Evolutionary conservation across 2,329 filamentous ascomycete species (phyloP), one percentile per base, ranked within the genome.

Genomic region (Aspergillus candidus): DNA sequence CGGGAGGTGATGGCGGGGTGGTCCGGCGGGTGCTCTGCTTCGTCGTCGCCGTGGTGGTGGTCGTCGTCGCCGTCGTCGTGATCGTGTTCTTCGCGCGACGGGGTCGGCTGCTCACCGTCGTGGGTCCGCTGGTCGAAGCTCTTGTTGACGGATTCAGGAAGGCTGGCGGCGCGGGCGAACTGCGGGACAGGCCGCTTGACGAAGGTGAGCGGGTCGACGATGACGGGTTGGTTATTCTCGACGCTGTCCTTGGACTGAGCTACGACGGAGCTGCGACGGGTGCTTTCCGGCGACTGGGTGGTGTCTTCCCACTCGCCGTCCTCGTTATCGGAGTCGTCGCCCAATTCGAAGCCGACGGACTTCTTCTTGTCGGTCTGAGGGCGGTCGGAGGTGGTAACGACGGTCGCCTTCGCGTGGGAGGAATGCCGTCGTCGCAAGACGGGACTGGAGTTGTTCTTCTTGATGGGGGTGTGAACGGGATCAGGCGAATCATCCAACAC

Each of bases 241-340:
- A 55, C 52, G 44, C 61, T 65, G 29, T 60, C 60, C 42, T 58
- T 62, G 14, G 58, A 62, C 38, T 63, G 61, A 22, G 56, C 67
- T 3, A 27, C 22, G 35, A 68, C 58, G 7, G 71, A 73, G 49
- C 70, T 70, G 42, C 68, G 67, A 47, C 71, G 60, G 11, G 70
- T 73, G 47, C 70, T 70, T 50, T 71, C 69, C 29, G 71, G 69
- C 13, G 71, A 73, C 49, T 71, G 67, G 15, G 70, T 72, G 18
- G 68, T 71, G 54, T 73, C 70, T 49, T 72, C 70, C 70, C 71
- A 73, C 49, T 72, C 71, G 46, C 58, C 68, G 48, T 72, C 70
- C 49, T 70, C 67, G 42, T 63, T 66, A 32, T 67, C 66, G 12
- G 68, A 66, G 44, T 67, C 68, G 44, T 67, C 68, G 4, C 61